Evolutionary conservation across 768 basidiomycete genomes (phyloP).

Genomic region (Fibroporia radiculosa): DNA sequence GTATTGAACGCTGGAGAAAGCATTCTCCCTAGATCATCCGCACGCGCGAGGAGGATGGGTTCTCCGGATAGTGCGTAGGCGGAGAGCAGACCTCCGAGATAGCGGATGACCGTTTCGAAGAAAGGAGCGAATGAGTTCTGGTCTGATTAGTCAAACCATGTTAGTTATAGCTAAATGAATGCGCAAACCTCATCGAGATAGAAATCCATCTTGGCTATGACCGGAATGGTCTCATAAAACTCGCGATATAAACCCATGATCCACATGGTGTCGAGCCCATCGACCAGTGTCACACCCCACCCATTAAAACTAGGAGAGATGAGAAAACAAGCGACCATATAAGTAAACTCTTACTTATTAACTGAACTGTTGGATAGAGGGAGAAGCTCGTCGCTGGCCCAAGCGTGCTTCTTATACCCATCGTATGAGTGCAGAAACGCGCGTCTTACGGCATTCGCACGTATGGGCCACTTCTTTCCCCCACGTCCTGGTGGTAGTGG

Average conservation of each 20-base stretch:
- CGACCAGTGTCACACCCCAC: slow-evolving; percentile 73
- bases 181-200: slow-evolving; percentile 30
- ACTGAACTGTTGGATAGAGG: slow-evolving; percentile 42
- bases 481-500: not conserved
- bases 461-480: slow-evolving; percentile 39
- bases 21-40: slow-evolving; percentile 70
- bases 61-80: slow-evolving; percentile 73
- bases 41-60: slow-evolving; percentile 51
- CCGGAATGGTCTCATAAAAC: slow-evolving; percentile 54
- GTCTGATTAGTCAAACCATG: not conserved
- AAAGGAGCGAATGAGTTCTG: slow-evolving; percentile 39
- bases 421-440: slow-evolving; percentile 63
- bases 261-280: slow-evolving; percentile 81
- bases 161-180: slow-evolving; percentile 7
- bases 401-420: slow-evolving; percentile 53
- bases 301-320: slow-evolving; percentile 55
- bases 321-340: not conserved
- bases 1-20: slow-evolving; percentile 71
- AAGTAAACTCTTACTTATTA: slow-evolving; percentile 40
- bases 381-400: slow-evolving; percentile 52
- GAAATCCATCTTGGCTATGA: slow-evolving; percentile 45
- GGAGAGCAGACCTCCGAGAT: slow-evolving; percentile 81
- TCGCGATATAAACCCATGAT: slow-evolving; percentile 72
- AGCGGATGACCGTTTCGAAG: slow-evolving; percentile 83
- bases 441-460: slow-evolving; percentile 49